Evolutionary conservation across 805 yeast species (phyloP).

Genomic region (Candida pseudofarinosa): DNA sequence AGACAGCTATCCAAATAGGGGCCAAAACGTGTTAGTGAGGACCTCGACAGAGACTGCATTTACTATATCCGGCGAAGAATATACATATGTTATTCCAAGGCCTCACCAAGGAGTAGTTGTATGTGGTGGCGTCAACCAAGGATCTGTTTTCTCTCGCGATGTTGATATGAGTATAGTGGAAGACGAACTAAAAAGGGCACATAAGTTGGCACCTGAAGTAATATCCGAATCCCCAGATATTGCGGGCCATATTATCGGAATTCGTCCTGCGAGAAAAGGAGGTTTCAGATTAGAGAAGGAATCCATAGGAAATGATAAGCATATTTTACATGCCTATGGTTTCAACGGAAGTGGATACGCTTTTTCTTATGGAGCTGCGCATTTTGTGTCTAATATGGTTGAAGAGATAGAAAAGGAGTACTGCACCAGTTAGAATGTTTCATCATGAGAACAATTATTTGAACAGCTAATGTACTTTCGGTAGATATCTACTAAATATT

Average conservation of each 20-base stretch:
- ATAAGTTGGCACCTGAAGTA: slow-evolving; percentile 4
- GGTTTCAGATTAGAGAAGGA: slow-evolving; percentile 47
- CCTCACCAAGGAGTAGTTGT: slow-evolving; percentile 61
- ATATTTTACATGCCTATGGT: slow-evolving; percentile 62
- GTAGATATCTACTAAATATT: no score
- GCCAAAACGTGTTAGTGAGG: slow-evolving; percentile 13
- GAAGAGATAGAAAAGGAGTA: background rate
- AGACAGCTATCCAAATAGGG: slow-evolving; percentile 10
- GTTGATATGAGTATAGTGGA: slow-evolving; percentile 1
- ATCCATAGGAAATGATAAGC: slow-evolving; percentile 11
- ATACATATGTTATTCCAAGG: slow-evolving; percentile 68
- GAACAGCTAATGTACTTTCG: no score
- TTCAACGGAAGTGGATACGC: slow-evolving; percentile 76
- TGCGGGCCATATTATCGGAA: slow-evolving; percentile 46
- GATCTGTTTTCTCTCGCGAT: slow-evolving; percentile 1
- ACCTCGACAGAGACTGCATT: slow-evolving; percentile 10
- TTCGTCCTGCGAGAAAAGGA: slow-evolving; percentile 60
- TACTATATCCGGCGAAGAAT: slow-evolving; percentile 18
- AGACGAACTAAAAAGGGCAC: slow-evolving; percentile 5
- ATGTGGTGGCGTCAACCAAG: slow-evolving; percentile 70
- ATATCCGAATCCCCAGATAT: slow-evolving; percentile 3
- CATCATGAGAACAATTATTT: no score
- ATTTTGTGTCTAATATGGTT: background rate
- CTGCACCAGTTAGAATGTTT: background rate
- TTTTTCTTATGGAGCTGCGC: slow-evolving; percentile 51